These are phyloP conservation scores for Arabidopsis arenosa DNA, from an alignment of 345 rosid species.

Conservation along the genomic window DNA sequence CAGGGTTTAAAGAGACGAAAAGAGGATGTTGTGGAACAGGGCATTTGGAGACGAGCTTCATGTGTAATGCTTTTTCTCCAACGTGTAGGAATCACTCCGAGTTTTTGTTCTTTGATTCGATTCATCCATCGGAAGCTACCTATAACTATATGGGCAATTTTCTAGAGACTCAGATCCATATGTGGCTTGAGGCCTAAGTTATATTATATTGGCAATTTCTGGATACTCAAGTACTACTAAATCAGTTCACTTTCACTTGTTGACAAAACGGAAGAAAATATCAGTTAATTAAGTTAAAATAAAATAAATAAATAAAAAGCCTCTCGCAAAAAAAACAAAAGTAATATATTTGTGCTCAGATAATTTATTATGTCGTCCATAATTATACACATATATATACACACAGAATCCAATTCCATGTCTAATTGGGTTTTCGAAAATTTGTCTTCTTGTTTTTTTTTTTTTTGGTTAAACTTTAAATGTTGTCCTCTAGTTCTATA, in stretches of 20 bases:
- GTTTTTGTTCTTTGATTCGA: not conserved
- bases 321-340: too few relatives aligned
- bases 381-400: too few relatives aligned
- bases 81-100: not conserved
- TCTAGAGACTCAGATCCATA: not conserved
- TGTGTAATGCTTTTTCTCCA: not conserved
- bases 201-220: not conserved
- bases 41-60: not conserved
- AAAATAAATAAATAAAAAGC: too few relatives aligned
- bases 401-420: too few relatives aligned
- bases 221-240: not conserved
- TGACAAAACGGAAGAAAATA: not conserved
- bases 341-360: too few relatives aligned
- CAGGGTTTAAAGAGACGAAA: conserved; percentile 5
- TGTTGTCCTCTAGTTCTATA: too few relatives aligned
- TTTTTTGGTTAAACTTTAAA: too few relatives aligned
- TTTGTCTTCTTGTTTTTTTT: too few relatives aligned
- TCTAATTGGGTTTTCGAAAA: too few relatives aligned
- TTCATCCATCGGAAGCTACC: conserved; percentile 3
- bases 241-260: not conserved
- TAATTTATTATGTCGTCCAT: too few relatives aligned
- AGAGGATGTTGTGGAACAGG: conserved; percentile 19
- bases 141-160: not conserved
- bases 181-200: not conserved
- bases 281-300: too few relatives aligned